A percentile compares a stretch with the other conserved stretches of the same genome.
Conservation (phyloP, 164 flowering plant species). For the Umbellularia californica region DNA sequence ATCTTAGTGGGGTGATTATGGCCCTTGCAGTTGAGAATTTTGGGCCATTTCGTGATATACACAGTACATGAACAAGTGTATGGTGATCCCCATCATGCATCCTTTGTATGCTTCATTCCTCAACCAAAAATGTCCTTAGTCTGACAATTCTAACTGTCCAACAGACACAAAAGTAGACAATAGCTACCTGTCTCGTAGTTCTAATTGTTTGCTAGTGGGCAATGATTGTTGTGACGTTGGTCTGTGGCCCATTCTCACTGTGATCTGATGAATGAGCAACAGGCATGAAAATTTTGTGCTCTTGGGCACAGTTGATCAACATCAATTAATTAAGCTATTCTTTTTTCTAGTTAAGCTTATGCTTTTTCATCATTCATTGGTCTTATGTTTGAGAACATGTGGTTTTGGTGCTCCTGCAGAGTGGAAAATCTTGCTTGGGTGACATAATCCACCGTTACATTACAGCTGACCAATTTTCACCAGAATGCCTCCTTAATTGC, state of each 20-base stretch:
- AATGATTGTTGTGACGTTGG: too few species aligned
- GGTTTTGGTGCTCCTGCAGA: slow-evolving; percentile 35
- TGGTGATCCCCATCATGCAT: background rate
- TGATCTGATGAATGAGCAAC: background rate
- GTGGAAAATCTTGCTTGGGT: slow-evolving; percentile 67
- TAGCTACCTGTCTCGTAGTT: background rate
- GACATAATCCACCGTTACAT: slow-evolving; percentile 57
- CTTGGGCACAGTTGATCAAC: background rate
- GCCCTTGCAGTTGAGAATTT: background rate
- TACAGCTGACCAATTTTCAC: slow-evolving; percentile 55
- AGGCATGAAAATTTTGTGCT: background rate
- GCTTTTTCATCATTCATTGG: background rate
- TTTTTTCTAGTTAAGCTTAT: background rate
- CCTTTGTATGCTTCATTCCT: background rate
- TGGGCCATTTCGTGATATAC: background rate
- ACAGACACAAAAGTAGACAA: background rate
- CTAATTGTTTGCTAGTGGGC: background rate
- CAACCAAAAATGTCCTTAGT: background rate
- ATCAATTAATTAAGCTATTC: background rate
- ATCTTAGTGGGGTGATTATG: background rate
- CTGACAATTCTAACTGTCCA: background rate
- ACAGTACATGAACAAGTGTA: background rate
- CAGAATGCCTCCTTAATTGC: slow-evolving; percentile 63
- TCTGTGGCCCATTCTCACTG: background rate
- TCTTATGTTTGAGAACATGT: background rate